Percentiles rank a stretch among this genome's conserved stretches.
Conservation (phyloP, 495 filamentous ascomycete genomes). For the Immersiella caudata region DNA sequence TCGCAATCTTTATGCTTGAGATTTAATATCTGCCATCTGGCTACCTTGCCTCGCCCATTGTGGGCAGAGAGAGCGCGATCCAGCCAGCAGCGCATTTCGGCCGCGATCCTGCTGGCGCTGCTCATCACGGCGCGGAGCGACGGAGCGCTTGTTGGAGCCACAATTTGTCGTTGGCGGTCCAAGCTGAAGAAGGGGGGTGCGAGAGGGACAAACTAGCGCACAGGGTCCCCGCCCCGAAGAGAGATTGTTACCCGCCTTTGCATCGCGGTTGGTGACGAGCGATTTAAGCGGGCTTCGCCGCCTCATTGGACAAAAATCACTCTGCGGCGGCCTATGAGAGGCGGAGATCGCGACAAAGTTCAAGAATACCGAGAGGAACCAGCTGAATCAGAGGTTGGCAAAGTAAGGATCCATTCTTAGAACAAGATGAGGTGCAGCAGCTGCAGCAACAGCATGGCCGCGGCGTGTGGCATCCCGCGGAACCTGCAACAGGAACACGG, state of each 20-base stretch:
- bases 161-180: conserved; percentile 8
- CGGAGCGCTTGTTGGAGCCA: conserved; percentile 19
- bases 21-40: conserved; percentile 23
- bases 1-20: conserved; percentile 18
- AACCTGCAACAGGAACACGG: conserved; percentile 10
- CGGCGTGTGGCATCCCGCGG: conserved; percentile 20
- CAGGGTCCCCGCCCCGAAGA: background rate
- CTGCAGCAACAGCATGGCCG: background rate
- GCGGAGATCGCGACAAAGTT: background rate
- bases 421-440: conserved; percentile 15
- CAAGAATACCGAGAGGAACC: conserved; percentile 12
- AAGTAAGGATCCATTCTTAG: conserved; percentile 26
- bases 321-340: conserved; percentile 14
- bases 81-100: background rate
- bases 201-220: conserved; percentile 13
- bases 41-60: background rate
- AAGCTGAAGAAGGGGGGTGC: background rate
- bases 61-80: background rate
- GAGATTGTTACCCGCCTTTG: conserved; percentile 16
- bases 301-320: conserved; percentile 22
- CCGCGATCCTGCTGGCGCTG: conserved; percentile 3
- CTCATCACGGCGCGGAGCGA: conserved; percentile 4
- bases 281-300: conserved; percentile 16
- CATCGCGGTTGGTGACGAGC: conserved; percentile 17
- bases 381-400: background rate